These are phyloP conservation scores for Aspergillus nidulans DNA, from an alignment of 495 filamentous ascomycete genomes.

Conservation along the genomic window DNA sequence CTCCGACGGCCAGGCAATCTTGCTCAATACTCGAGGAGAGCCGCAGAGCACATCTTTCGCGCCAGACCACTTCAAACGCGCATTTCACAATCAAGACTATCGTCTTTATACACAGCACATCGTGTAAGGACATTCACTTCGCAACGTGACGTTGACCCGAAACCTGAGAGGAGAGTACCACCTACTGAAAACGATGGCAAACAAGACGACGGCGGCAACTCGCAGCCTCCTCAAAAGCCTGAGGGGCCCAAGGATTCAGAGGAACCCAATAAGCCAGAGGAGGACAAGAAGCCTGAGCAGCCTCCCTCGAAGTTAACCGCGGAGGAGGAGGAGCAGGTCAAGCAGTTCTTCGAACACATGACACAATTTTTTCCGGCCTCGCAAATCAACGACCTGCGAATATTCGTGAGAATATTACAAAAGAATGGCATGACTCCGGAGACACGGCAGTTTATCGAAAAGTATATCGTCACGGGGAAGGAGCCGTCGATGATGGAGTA, in stretches of 20 bases:
- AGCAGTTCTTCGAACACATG: slow-evolving; percentile 28
- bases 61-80: slow-evolving; percentile 35
- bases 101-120: slow-evolving; percentile 43
- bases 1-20: slow-evolving; percentile 62
- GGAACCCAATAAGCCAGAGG: not conserved
- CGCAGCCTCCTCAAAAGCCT: slow-evolving; percentile 30
- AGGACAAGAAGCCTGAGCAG: too few species aligned
- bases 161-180: slow-evolving; percentile 39
- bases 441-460: slow-evolving; percentile 28
- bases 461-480: slow-evolving; percentile 24
- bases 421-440: slow-evolving; percentile 31
- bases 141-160: slow-evolving; percentile 41
- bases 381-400: slow-evolving; percentile 28
- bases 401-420: slow-evolving; percentile 27
- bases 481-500: slow-evolving; percentile 37
- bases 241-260: slow-evolving; percentile 18
- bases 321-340: slow-evolving; percentile 34
- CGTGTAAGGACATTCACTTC: slow-evolving; percentile 54
- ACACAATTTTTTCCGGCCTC: slow-evolving; percentile 26
- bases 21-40: slow-evolving; percentile 56
- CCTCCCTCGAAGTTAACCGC: slow-evolving; percentile 32
- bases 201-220: slow-evolving; percentile 27
- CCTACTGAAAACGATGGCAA: slow-evolving; percentile 23
- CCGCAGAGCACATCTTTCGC: slow-evolving; percentile 42
- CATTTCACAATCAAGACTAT: slow-evolving; percentile 33